phyloP scores from a whole-genome alignment of 768 basidiomycete genomes.

The Suillus fuscotomentosus region DNA sequence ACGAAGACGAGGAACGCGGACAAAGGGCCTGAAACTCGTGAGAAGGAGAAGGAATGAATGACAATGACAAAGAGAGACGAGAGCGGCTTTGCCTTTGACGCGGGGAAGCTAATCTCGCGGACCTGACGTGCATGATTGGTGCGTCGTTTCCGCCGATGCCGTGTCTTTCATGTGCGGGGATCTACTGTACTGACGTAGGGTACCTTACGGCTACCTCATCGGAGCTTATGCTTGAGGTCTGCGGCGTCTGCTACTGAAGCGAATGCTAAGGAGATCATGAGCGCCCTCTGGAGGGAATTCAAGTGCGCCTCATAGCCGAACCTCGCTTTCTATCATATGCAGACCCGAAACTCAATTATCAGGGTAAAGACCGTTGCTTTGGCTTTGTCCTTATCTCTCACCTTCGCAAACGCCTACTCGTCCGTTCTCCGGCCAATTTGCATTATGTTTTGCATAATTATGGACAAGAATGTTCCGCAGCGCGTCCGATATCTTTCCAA shows the following conservation, averaged over 20 bases:
- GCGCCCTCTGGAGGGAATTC: slow-evolving; percentile 80
- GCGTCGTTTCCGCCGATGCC: slow-evolving; percentile 11
- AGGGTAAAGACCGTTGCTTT: slow-evolving; percentile 42
- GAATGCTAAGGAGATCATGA: slow-evolving; percentile 81
- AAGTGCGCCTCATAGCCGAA: slow-evolving; percentile 42
- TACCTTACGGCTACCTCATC: slow-evolving; percentile 73
- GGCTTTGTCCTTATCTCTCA: slow-evolving; percentile 1
- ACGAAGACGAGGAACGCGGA: too few species aligned
- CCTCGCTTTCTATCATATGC: slow-evolving; percentile 40
- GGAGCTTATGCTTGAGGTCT: slow-evolving; percentile 81
- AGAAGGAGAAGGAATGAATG: too few species aligned
- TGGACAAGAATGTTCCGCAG: slow-evolving; percentile 92
- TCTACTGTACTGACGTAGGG: slow-evolving; percentile 36
- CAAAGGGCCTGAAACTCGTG: too few species aligned
- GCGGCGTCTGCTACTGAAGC: slow-evolving; percentile 72
- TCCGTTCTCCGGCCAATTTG: background rate
- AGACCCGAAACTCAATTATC: slow-evolving; percentile 70
- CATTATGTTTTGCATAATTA: slow-evolving; percentile 40
- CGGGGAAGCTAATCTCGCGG: too few species aligned
- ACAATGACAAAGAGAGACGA: too few species aligned
- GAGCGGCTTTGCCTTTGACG: too few species aligned
- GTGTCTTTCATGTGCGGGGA: background rate
- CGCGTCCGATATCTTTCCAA: slow-evolving; percentile 66
- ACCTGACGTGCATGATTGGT: slow-evolving; percentile 52
- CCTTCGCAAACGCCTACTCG: background rate